phyloP scores from a whole-genome alignment of 305 asterid species.

The Fraxinus xanthoxyloides region DNA sequence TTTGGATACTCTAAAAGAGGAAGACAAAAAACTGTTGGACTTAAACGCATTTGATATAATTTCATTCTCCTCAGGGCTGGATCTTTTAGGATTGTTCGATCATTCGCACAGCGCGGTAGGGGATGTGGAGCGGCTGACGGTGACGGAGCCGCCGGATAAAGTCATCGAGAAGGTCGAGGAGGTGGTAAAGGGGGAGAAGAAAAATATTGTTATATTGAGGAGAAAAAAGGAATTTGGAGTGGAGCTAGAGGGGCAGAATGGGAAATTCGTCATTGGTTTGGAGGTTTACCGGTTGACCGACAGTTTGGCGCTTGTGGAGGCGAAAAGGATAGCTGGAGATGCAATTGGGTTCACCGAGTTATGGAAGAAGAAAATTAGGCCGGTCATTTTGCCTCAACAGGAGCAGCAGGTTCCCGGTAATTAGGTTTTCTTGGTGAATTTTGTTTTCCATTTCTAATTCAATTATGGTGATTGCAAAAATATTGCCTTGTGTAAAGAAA shows the following conservation, averaged over 20 bases:
- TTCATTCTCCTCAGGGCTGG: constrained; percentile 68
- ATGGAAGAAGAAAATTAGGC: constrained; percentile 59
- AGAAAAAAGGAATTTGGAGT: constrained; percentile 54
- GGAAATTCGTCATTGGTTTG: constrained; percentile 43
- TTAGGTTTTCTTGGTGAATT: constrained; percentile 22
- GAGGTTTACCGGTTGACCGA: constrained; percentile 56
- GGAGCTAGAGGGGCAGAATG: constrained; percentile 63
- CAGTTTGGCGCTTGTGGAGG: constrained; percentile 57
- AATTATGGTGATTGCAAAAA: background rate
- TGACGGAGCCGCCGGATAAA: constrained; percentile 54
- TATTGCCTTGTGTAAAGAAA: background rate
- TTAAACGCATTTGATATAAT: constrained; percentile 78
- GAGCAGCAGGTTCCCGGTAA: constrained; percentile 24
- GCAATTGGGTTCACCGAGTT: constrained; percentile 37
- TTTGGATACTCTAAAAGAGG: constrained; percentile 26
- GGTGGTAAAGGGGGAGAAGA: constrained; percentile 42
- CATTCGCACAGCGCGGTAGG: constrained; percentile 24
- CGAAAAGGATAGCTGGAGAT: constrained; percentile 50
- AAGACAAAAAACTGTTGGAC: constrained; percentile 30
- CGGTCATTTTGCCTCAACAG: constrained; percentile 33
- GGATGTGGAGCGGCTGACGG: constrained; percentile 54
- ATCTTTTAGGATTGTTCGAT: constrained; percentile 62
- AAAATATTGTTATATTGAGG: constrained; percentile 31
- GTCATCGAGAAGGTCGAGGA: constrained; percentile 54
- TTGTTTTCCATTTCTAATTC: background rate